phyloP scores from a whole-genome alignment of 768 basidiomycete species.

The Russula sp. region DNA sequence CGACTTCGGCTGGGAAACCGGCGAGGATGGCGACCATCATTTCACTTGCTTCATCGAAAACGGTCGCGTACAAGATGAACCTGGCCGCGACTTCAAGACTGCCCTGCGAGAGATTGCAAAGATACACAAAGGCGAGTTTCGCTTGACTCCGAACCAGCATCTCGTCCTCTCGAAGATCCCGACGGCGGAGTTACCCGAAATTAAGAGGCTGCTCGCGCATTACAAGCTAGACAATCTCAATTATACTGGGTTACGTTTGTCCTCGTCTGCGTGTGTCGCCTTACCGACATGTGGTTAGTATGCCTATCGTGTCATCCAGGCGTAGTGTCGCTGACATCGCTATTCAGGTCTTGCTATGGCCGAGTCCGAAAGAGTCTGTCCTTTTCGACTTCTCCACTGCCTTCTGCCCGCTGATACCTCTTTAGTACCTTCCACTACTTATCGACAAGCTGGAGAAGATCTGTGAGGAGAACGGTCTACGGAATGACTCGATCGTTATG shows the following conservation, averaged over 20 bases:
- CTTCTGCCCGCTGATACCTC: not conserved
- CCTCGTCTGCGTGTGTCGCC: constrained; percentile 93
- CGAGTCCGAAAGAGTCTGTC: constrained; percentile 63
- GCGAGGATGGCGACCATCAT: constrained; percentile 83
- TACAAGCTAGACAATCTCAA: constrained; percentile 88
- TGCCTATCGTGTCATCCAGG: not conserved
- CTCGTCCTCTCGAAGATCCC: constrained; percentile 80
- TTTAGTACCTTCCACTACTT: constrained; percentile 83
- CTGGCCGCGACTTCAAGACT: constrained; percentile 85
- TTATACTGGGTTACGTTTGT: constrained; percentile 72
- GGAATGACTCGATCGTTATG: constrained; percentile 96
- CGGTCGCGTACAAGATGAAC: constrained; percentile 93
- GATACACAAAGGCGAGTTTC: constrained; percentile 89
- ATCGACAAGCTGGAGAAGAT: constrained; percentile 94
- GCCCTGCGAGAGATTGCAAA: constrained; percentile 90
- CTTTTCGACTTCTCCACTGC: not conserved
- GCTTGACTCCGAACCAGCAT: constrained; percentile 95
- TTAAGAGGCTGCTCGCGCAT: constrained; percentile 73
- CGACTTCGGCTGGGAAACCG: constrained; percentile 89
- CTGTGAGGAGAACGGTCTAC: constrained; percentile 86
- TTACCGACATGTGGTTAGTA: constrained; percentile 85
- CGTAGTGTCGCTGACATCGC: not conserved
- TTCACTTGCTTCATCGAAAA: constrained; percentile 97
- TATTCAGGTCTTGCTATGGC: constrained; percentile 65
- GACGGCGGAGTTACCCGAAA: constrained; percentile 61